Base-by-base conservation (phyloP, 352 stramenopile genomes). In the Thalassiosira gravida region DNA sequence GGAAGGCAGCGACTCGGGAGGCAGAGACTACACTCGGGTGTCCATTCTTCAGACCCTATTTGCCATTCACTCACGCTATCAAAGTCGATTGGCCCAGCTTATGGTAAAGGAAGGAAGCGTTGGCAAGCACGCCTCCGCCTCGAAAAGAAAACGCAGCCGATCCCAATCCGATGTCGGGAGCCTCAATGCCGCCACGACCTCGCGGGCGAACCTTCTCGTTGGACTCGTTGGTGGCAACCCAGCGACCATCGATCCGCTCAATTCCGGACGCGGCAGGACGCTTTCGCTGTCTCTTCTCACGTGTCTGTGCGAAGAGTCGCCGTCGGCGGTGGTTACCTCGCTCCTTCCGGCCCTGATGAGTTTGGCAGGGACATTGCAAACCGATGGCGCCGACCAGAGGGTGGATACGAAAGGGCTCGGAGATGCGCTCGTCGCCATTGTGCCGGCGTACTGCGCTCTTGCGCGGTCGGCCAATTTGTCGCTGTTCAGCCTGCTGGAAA, bases 391-490 rank as follows among this genome's bases (percentile, higher is more conserved):
- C 20, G 42, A 50, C 29, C 66, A 74, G 39, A 58, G 62, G 27
- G 58, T 65, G 5, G 76, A 84, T 59, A 69, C 74, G 58, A 73
- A 65, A 64, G 65, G 64, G 37, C 14, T 86, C 2, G 58, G 61
- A n/a, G 77, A 88, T 65, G 86, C 77, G 35, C 57, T 92, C 16
- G 47, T 53, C 35, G 64, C 84, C 3, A 71, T 91, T 56, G 66
- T 91, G 39, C 83, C 82, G 18, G 72, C 83, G 7, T 93, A 83
- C 71, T 89, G 82, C 22, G 68, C 68, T 22, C 66, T 89, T 67
- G 74, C 83, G 18, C 27, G 73, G 14, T 46, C 61, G 27, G 75
- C 78, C 13, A 77, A 82, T 52, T 77, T 91, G 27, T 86, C 77
- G 1, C 25, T 86, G 0, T 77, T 82, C 53, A 76, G 77, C 59